Conservation (phyloP, 768 basidiomycete species). For the Macrocybe gigantea region DNA sequence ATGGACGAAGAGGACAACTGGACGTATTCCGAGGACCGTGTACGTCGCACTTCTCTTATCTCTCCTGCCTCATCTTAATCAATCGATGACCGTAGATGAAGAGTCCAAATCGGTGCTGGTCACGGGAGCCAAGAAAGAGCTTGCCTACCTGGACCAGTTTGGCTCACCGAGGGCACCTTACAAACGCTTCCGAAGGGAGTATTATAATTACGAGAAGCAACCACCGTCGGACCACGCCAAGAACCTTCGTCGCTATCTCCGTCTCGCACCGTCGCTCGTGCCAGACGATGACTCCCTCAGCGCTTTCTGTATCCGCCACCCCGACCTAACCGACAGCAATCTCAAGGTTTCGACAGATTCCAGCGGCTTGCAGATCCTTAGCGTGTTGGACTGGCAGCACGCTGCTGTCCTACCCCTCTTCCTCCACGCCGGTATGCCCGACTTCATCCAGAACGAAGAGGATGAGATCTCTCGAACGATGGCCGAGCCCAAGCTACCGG, state of each 20-base stretch:
- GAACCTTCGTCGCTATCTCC: slow-evolving; percentile 43
- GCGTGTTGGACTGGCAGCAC: slow-evolving; percentile 54
- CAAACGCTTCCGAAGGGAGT: slow-evolving; percentile 32
- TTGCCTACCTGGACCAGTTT: slow-evolving; percentile 41
- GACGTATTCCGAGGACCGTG: slow-evolving; percentile 47
- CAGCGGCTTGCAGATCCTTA: slow-evolving; percentile 30
- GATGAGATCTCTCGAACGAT: slow-evolving; percentile 33
- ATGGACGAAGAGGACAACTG: slow-evolving; percentile 42
- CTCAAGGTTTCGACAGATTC: slow-evolving; percentile 40
- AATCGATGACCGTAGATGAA: slow-evolving; percentile 33
- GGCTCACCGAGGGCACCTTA: slow-evolving; percentile 42
- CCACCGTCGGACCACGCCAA: slow-evolving; percentile 35
- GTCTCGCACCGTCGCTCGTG: slow-evolving; percentile 40
- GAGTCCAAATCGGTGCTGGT: slow-evolving; percentile 35
- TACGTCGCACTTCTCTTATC: slow-evolving; percentile 30
- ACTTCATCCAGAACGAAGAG: slow-evolving; percentile 39
- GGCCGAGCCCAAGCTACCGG: slow-evolving; percentile 37
- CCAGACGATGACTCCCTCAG: slow-evolving; percentile 29
- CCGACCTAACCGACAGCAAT: slow-evolving; percentile 44
- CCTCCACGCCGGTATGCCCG: slow-evolving; percentile 41
- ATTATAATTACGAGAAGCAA: slow-evolving; percentile 40
- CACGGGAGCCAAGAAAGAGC: slow-evolving; percentile 38
- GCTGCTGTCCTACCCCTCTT: slow-evolving; percentile 45
- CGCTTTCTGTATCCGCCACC: slow-evolving; percentile 47
- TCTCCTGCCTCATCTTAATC: slow-evolving; percentile 20